Percentiles rank a stretch among this genome's conserved stretches.
Conservation (phyloP, 108 stramenopile species). For the Cyclotella cryptica region DNA sequence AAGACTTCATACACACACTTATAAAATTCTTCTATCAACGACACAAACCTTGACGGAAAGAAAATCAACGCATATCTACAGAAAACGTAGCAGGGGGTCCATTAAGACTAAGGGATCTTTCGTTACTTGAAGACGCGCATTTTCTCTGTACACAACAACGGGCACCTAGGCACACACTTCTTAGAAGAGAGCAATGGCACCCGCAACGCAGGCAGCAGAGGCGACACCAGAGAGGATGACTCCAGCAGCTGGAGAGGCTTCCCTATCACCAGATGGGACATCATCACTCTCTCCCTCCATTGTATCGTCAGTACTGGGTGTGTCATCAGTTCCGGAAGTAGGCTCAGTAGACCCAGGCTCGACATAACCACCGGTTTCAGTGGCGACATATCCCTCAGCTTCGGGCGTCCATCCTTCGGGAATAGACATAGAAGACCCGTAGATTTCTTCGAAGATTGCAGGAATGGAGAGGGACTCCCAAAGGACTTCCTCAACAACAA, state of each 20-base stretch:
- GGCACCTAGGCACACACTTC: too few relatives aligned
- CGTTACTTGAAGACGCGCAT: too few relatives aligned
- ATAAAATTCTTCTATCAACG: too few relatives aligned
- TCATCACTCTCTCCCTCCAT: neutral
- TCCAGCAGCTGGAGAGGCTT: neutral
- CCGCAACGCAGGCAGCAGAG: slow-evolving; percentile 4
- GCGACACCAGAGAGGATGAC: slow-evolving; percentile 2
- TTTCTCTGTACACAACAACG: too few relatives aligned
- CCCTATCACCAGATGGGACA: neutral
- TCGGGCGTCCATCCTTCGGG: slow-evolving; percentile 7
- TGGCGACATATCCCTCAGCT: slow-evolving; percentile 1
- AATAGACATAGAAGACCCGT: slow-evolving; percentile 6
- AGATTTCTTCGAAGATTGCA: slow-evolving; percentile 1
- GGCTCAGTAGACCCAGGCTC: slow-evolving; percentile 1
- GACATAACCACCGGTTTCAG: slow-evolving; percentile 15
- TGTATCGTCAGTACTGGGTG: neutral
- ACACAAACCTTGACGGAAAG: too few relatives aligned
- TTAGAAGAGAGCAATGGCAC: slow-evolving; percentile 16
- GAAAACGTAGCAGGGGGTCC: too few relatives aligned
- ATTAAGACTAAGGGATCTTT: too few relatives aligned
- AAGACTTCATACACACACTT: too few relatives aligned
- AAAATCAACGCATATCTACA: too few relatives aligned
- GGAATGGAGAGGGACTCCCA: slow-evolving; percentile 16
- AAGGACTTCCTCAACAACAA: neutral
- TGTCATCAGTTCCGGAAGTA: slow-evolving; percentile 3